Evolutionary conservation across 257 asterid genomes (phyloP).

Genomic region (Nicotiana tabacum): DNA sequence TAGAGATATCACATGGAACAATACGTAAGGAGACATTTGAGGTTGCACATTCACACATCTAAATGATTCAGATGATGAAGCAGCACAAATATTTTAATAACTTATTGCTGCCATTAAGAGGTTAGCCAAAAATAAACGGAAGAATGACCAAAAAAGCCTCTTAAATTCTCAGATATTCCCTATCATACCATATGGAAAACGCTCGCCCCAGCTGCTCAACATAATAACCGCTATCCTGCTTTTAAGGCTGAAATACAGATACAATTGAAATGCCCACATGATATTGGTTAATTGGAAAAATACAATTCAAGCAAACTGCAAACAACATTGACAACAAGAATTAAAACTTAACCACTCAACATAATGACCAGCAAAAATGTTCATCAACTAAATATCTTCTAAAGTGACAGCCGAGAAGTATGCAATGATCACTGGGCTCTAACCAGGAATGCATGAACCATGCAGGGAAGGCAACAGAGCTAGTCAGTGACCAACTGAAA

Average conservation of each 20-base stretch:
- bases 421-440: background rate
- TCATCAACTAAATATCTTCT: background rate
- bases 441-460: background rate
- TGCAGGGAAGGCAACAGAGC: background rate
- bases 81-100: background rate
- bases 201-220: constrained; percentile 50
- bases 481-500: background rate
- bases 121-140: constrained; percentile 4
- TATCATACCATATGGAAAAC: constrained; percentile 56
- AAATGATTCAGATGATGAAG: constrained; percentile 5
- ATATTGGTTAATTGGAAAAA: constrained; percentile 36
- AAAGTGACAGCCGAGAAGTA: background rate
- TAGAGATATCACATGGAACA: background rate
- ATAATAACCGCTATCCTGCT: constrained; percentile 53
- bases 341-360: background rate
- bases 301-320: constrained; percentile 17
- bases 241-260: constrained; percentile 44
- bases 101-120: background rate
- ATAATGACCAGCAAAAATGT: background rate
- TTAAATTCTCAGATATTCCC: constrained; percentile 38
- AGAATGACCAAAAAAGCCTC: constrained; percentile 15
- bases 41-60: background rate
- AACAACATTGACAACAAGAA: constrained; percentile 13
- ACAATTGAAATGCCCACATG: constrained; percentile 26
- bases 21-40: background rate